Evolutionary conservation across 2,329 filamentous ascomycete genomes (phyloP), one percentile per base, ranked within the genome.

Genomic region (Colletotrichum truncatum): DNA sequence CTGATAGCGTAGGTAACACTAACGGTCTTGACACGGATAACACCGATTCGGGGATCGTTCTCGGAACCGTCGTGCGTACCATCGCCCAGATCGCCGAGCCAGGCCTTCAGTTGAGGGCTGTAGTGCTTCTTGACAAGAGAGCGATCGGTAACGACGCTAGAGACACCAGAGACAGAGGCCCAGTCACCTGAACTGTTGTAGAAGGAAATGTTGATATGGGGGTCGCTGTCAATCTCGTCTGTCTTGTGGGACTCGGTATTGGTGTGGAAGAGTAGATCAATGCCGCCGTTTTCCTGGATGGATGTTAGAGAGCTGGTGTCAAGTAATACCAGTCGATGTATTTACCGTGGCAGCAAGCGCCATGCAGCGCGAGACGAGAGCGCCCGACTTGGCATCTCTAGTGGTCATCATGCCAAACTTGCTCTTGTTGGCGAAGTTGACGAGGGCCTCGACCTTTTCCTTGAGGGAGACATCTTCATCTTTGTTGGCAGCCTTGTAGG

Each of bases 341-440:
- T 81, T 30, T 82, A 94, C 93, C 78, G 91, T 91, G 12, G 87
- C 93, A 14, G 93, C 92, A 12, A 97, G 77, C 5, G 92, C 92
- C 94, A 97, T 97, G 77, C 91, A 93, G 69, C 94, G 85, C n/a
- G 91, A 94, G 4, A 91, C 89, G 12, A 97, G 82, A 52, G 89
- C 84, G 11, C 90, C 90, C 0, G 84, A 87, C 34, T 85, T 82
- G 2, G 85, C 82, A 51, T 90, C 89, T 52, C 89, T 85, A 21
- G 94, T 97, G 8, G 93, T 96, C 88, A 97, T 89, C 91, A 97
- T 93, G 77, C 91, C 92, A 75, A 93, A 97, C 80, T 97, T 97
- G 82, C 85, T 87, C 67, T 85, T 83, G 36, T 87, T 84, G 74
- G 93, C 86, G 77, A 97, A 97, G 12, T 83, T 80, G 71, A 85